Percentiles rank a stretch among this genome's conserved stretches.
Evolutionary conservation across 176 grass and related monocot species (phyloP).

Genomic region (Ananas comosus): DNA sequence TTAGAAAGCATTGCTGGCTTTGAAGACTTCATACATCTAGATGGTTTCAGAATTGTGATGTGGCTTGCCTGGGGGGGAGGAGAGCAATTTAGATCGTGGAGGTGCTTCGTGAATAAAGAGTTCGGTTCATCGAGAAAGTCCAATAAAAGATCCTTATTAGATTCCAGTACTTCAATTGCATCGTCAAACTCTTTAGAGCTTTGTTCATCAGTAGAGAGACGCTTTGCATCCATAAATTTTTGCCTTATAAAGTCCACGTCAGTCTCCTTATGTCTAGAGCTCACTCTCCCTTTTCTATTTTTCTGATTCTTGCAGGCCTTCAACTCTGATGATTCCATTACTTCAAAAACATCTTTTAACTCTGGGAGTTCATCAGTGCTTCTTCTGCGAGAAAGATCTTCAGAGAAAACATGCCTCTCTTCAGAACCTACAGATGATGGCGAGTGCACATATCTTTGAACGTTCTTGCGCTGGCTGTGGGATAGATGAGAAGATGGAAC

Average conservation of each 20-base stretch:
- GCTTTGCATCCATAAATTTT: slow-evolving; percentile 79
- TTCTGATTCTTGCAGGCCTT: slow-evolving; percentile 40
- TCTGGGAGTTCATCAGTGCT: slow-evolving; percentile 52
- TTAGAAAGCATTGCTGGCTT: slow-evolving; percentile 11
- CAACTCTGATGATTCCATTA: slow-evolving; percentile 53
- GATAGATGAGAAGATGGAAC: slow-evolving; percentile 32
- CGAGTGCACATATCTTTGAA: slow-evolving; percentile 17
- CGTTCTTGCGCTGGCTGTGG: slow-evolving; percentile 28
- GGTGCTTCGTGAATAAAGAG: slow-evolving; percentile 46
- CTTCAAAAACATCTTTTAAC: slow-evolving; percentile 91
- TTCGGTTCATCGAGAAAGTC: slow-evolving; percentile 66
- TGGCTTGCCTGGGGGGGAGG: slow-evolving; percentile 43
- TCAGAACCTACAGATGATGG: slow-evolving; percentile 32
- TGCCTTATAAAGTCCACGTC: slow-evolving; percentile 55
- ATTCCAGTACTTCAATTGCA: slow-evolving; percentile 61
- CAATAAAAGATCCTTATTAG: slow-evolving; percentile 72
- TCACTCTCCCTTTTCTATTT: slow-evolving; percentile 26
- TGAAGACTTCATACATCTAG: slow-evolving; percentile 32
- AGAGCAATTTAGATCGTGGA: slow-evolving; percentile 44
- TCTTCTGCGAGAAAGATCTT: slow-evolving; percentile 32
- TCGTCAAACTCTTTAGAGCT: slow-evolving; percentile 73
- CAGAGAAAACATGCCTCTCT: slow-evolving; percentile 30
- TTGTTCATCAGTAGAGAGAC: slow-evolving; percentile 50
- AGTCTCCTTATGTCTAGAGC: slow-evolving; percentile 27
- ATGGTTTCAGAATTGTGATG: slow-evolving; percentile 86